A percentile compares a stretch with the other conserved stretches of the same genome.
Evolutionary conservation across 345 rosid species (phyloP).

Genomic region (Corymbia maculata): DNA sequence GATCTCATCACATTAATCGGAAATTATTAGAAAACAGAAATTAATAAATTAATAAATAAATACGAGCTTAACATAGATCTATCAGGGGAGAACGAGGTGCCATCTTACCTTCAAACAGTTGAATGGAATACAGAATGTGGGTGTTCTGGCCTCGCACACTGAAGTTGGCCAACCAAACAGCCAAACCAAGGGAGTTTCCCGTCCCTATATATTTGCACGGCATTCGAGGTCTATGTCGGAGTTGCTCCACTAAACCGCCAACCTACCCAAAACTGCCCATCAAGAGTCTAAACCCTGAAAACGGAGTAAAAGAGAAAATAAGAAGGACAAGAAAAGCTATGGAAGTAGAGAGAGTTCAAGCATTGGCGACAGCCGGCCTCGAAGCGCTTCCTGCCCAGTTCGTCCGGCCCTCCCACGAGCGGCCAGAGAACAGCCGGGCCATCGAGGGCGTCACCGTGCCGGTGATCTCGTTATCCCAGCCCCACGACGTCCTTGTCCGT

Average conservation of each 20-base stretch:
- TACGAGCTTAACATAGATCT: too few species aligned
- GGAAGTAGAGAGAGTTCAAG: slow-evolving; percentile 32
- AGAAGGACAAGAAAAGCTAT: not conserved
- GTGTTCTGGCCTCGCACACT: too few species aligned
- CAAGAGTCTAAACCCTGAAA: too few species aligned
- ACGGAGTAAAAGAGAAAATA: too few species aligned
- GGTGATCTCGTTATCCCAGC: slow-evolving; percentile 20
- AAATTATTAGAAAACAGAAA: too few species aligned
- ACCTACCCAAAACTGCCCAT: too few species aligned
- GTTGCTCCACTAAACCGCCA: too few species aligned
- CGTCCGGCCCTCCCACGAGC: slow-evolving; percentile 30
- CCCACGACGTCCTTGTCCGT: slow-evolving; percentile 3
- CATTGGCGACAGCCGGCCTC: slow-evolving; percentile 6
- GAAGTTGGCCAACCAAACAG: not conserved
- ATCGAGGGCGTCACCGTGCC: slow-evolving; percentile 29
- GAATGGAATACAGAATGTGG: not conserved
- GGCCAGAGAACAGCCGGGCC: slow-evolving; percentile 29
- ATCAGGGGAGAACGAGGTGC: too few species aligned
- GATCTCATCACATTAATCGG: too few species aligned
- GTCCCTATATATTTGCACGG: not conserved
- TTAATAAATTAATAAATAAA: too few species aligned
- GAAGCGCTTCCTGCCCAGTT: slow-evolving; percentile 26
- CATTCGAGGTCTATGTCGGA: too few species aligned
- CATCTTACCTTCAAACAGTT: not conserved
- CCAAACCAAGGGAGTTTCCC: not conserved